Evolutionary conservation across 78 protist species (phyloP), one percentile per base, ranked within the genome.

Genomic region (Blattamonas nauphoetae): DNA sequence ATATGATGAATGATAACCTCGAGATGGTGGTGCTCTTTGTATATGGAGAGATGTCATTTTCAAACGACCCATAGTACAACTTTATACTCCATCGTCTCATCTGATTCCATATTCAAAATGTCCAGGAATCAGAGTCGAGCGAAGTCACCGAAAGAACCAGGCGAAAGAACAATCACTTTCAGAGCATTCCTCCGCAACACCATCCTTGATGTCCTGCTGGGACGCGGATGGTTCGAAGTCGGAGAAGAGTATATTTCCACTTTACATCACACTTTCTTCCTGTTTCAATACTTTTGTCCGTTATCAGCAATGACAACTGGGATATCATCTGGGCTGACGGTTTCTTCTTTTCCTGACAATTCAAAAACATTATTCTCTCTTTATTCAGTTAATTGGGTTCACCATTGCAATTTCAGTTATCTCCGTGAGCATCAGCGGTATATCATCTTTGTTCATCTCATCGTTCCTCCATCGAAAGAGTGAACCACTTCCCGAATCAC

Each of bases 401-500:
- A 80, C 29, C 44, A 35, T 35, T 80, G 44, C 83, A 35, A 33
- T 80, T 29, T 80, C 44, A 32, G 32, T 29, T 11, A 32, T 35
- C 83, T 35, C 41, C 5, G 34, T 34, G 32, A 80, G 5, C 29
- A 35, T 11, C 35, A 29, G 5, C 5, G 29, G 44, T 80, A 80
- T 80, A 5, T 32, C 35, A 87, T 44, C 1, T 87, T 5, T 55
- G 38, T 55, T 55, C 38, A 55, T 55, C 21, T 55, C 21, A 29
- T 55, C 71, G 21, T 21, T 38, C 44, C 3, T 38, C 1, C 0
- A 4, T 46, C 36, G 34, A 44, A 3, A n/a, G 78, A 35, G 88
- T 92, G 41, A 94, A 94, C 86, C 96, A 94, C 83, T 94, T 92
- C 36, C 85, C 92, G 0, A 92, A 91, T 80, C 90, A 89, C 45